Evolutionary conservation across 441 rosid species (phyloP), one percentile per base, ranked within the genome.

Genomic region (Populus tomentosa): DNA sequence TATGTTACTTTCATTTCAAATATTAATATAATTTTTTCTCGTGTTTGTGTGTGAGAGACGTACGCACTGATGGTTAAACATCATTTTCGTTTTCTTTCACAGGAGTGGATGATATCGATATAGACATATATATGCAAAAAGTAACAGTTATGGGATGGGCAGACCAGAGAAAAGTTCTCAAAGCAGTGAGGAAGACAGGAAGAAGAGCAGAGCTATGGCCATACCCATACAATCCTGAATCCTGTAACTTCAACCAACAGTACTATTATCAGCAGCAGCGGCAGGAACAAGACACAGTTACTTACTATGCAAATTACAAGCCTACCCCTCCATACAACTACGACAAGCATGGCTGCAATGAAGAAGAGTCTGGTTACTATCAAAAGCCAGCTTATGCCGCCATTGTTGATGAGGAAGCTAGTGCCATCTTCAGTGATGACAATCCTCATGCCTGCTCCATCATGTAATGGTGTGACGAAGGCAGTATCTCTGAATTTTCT

Each of bases 111-210:
- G 84, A 86, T 46, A 76, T 92, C 6, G 92, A 90, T 40, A 79
- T 89, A 78, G 91, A 94, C 82, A 78, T 79, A 77, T 84, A 30
- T 2, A 85, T 77, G 84, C 93, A 94, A 53, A 94, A 90, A 84
- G 97, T 94, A 67, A 90, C 93, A 1, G 94, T 92, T 6, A 87
- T 82, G 80, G 97, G 98, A 18, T 92, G 86, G 84, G 90, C 86
- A 18, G 85, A 90, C 66, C 89, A 84, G 76, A 83, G 85, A 81
- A 90, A 87, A 77, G 84, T 92, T 62, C 87, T 92, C 21, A 88
- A 82, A 77, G 82, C 85, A 18, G 93, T 83, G 80, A 89, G 92
- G 77, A 81, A 75, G 74, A 84, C 90, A 16, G 82, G 85, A 53
- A 86, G 88, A 77, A 87, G 85, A 33, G 89, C 90, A 1, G 90